Conservation (phyloP, 176 grass and related monocot species). For the Lolium perenne region DNA sequence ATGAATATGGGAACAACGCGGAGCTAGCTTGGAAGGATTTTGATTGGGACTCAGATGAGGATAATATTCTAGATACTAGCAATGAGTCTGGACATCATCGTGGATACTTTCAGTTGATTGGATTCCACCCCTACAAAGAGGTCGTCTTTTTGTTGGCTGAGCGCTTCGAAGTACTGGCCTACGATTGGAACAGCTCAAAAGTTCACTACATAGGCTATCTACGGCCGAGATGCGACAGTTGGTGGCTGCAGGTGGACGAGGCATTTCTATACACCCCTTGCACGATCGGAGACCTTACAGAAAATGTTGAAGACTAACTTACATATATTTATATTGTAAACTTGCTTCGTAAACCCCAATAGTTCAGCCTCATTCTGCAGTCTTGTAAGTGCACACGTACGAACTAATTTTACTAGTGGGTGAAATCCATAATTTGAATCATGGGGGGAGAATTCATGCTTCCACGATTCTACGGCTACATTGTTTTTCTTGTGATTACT, state of each 20-base stretch:
- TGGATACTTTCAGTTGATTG: neutral
- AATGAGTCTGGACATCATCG: neutral
- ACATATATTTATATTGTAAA: too few species aligned
- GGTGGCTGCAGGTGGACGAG: too few species aligned
- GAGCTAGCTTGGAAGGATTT: neutral
- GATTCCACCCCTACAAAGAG: neutral
- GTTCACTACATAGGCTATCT: neutral
- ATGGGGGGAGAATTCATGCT: too few species aligned
- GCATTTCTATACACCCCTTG: neutral
- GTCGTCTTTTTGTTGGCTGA: neutral
- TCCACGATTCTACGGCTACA: too few species aligned
- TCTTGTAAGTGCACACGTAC: too few species aligned
- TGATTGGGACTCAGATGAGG: neutral
- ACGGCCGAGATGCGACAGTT: neutral
- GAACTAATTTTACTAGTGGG: too few species aligned
- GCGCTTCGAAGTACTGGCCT: neutral
- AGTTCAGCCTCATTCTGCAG: too few species aligned
- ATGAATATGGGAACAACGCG: neutral
- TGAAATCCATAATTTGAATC: too few species aligned
- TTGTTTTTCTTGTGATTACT: too few species aligned
- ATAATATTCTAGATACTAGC: neutral
- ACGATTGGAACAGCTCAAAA: neutral
- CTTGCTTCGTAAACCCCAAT: too few species aligned
- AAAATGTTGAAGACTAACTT: neutral
- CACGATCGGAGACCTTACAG: neutral